Conservation (phyloP, 108 stramenopile genomes). For the Fragilariopsis cylindrus region DNA sequence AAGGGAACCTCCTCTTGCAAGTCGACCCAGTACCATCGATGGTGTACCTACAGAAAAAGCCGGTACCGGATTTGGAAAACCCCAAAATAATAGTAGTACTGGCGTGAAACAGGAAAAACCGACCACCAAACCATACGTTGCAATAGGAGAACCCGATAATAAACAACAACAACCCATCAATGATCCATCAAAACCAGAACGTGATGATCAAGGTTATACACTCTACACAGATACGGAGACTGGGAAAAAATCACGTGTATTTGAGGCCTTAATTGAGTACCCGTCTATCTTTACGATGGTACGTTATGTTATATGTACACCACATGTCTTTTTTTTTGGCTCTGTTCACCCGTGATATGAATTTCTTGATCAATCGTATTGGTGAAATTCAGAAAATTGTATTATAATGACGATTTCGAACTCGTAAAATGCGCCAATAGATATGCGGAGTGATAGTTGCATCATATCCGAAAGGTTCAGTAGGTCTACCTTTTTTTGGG, state of each 20-base stretch:
- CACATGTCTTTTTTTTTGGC: too few species aligned
- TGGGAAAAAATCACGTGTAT: conserved; percentile 85
- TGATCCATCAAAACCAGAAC: conserved; percentile 77
- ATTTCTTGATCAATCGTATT: too few species aligned
- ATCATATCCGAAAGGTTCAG: too few species aligned
- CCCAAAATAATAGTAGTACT: neutral
- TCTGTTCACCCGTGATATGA: too few species aligned
- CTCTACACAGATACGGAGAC: conserved; percentile 84
- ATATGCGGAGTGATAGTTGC: too few species aligned
- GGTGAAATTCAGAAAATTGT: too few species aligned
- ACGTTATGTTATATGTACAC: too few species aligned
- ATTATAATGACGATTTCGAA: too few species aligned
- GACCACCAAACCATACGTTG: conserved; percentile 56
- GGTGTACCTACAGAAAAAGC: conserved; percentile 42
- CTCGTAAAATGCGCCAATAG: too few species aligned
- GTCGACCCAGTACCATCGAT: conserved; percentile 48
- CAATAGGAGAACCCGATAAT: conserved; percentile 49
- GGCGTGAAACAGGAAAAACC: conserved; percentile 7
- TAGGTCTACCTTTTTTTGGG: too few species aligned
- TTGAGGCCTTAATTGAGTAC: conserved; percentile 90
- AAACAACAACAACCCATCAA: conserved; percentile 48
- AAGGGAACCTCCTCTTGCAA: conserved; percentile 27
- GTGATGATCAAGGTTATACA: conserved; percentile 88
- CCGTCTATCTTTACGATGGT: conserved; percentile 78
- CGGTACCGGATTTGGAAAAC: conserved; percentile 36